These are phyloP conservation scores for Groenewaldozyma auringiensis DNA, from an alignment of 1,139 yeast species.

Conservation along the genomic window DNA sequence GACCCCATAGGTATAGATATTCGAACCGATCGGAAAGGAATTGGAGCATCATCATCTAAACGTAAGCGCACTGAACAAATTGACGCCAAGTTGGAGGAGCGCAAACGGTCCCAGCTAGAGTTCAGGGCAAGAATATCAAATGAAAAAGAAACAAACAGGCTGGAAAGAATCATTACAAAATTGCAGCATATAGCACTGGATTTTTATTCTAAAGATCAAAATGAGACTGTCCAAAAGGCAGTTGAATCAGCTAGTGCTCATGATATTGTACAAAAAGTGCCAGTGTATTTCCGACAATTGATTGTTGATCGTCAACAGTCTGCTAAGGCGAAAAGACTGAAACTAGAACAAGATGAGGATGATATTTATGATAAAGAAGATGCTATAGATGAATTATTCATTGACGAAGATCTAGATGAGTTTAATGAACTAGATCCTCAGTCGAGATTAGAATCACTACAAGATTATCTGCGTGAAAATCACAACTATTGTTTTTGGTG, in stretches of 20 bases:
- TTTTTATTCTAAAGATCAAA: neutral
- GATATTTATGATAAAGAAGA: neutral
- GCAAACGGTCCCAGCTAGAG: slow-evolving; percentile 11
- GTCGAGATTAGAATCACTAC: slow-evolving; percentile 28
- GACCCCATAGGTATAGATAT: slow-evolving; percentile 14
- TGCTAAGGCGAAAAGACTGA: neutral
- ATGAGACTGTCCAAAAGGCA: neutral
- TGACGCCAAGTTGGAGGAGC: slow-evolving; percentile 5
- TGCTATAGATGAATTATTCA: slow-evolving; percentile 5
- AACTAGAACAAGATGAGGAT: neutral
- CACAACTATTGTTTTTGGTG: slow-evolving; percentile 44
- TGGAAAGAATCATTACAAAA: slow-evolving; percentile 6
- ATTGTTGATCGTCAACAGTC: neutral
- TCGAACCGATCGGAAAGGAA: slow-evolving; percentile 21
- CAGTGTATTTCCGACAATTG: slow-evolving; percentile 6
- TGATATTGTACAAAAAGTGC: neutral
- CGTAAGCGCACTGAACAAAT: slow-evolving; percentile 6
- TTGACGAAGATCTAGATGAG: slow-evolving; percentile 21
- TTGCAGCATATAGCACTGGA: slow-evolving; percentile 5
- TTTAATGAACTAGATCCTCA: slow-evolving; percentile 23
- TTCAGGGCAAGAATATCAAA: slow-evolving; percentile 7
- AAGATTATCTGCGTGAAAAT: slow-evolving; percentile 33
- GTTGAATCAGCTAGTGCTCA: neutral
- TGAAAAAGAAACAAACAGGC: slow-evolving; percentile 10
- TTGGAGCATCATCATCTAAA: slow-evolving; percentile 17